Evolutionary conservation across 495 filamentous ascomycete genomes (phyloP), one percentile per base, ranked within the genome.

Genomic region (Podospora bellae-mahoneyi): DNA sequence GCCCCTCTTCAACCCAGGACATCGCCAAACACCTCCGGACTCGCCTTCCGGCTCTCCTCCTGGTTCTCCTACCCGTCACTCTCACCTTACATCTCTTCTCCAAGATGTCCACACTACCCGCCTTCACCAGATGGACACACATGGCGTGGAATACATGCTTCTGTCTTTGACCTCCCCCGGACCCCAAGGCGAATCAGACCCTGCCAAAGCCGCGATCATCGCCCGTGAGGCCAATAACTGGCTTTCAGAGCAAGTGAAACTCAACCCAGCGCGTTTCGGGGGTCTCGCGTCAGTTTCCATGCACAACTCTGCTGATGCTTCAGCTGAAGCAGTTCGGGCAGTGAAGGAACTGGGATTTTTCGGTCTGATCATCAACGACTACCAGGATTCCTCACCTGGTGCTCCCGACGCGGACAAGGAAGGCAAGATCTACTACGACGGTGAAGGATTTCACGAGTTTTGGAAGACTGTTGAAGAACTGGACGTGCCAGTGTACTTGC

Each of bases 401-500:
- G 55, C 26, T 19, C 69, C 64, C 3, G 69, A 66, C 0, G 76
- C 74, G 1, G 69, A 76, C 18, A 60, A 30, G 5, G 83, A 87
- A 69, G 81, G 80, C 26, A 85, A 84, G 77, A 81, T 86, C 71
- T 88, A 85, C 78, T 90, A 87, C 74, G 87, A 89, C 67, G 77
- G 81, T 34, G 73, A 78, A 1, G 78, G 80, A 44, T 89, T 84
- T 76, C 80, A 87, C 63, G 72, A 81, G 9, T 90, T 89, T 78
- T 89, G 87, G 87, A 65, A 78, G 32, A 80, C 81, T 0, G 79
- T 82, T 34, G 79, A 81, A 2, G 84, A 88, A 66, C 81, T 90
- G n/a, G 83, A 85, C 56, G 88, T 88, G 3, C 87, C 87, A 0
- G 78, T 90, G 5, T 90, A 90, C 71, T 76, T 90, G 7, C 87